Base-by-base conservation (phyloP, 1,284 basidiomycete species). In the Neonothopanus nambi region DNA sequence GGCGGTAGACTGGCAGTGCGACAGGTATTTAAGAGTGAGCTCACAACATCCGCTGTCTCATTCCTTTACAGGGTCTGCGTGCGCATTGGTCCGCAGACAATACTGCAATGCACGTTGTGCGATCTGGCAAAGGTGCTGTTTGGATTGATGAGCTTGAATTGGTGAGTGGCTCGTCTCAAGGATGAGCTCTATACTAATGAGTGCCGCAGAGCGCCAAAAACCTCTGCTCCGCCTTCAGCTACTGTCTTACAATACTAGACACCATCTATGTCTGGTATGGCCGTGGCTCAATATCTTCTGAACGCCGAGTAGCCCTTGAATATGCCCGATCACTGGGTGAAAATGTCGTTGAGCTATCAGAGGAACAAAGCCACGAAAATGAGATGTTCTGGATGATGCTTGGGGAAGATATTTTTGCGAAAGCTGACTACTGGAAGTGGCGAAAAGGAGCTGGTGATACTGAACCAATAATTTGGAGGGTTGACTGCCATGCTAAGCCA, bases 331-430 rank as follows among this genome's bases (percentile, higher is more conserved):
- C 65, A 5, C 68, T 91, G 26, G 66, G 71, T 3, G 68, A 68
- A 3, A 66, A 65, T 11, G 68, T 82, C 20, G 67, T 80, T 7
- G 83, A 87, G 55, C 74, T 90, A 6, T 60, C 65, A 2, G 87
- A 91, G 63, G 81, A 81, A n/a, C 77, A 81, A 59, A 78, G 77
- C 48, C 74, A 74, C 36, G 68, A 77, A 23, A 85, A 90, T 52
- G 87, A 90, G 53, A 83, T 91, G 79, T 91, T 92, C 63, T 90
- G 89, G 87, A 84, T 89, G 81, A 79, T 88, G 42, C 73, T 92
- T 9, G 89, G 89, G 8, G 80, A 89, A 20, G 81, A 82, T 0
- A 77, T 77, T 2, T 89, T 84, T 64, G 88, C 88, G 3, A 82
- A 78, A 42, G 89, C 89, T 1, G 81, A 90, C 61, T 86, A 91